These are phyloP conservation scores for Porpolomopsis calyptriformis DNA, from an alignment of 768 basidiomycete genomes.

Conservation along the genomic window DNA sequence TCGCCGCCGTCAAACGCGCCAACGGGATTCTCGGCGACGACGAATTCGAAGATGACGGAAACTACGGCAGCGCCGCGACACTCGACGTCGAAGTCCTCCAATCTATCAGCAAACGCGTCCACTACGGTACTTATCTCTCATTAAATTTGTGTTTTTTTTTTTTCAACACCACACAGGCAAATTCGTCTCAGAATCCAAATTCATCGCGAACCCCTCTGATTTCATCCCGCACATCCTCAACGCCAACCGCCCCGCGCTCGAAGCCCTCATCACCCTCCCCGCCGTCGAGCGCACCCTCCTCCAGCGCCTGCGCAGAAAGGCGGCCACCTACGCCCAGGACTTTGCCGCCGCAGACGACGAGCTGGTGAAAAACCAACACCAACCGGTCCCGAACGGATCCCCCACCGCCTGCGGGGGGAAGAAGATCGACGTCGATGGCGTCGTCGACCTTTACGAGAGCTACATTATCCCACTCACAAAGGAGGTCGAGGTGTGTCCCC, in stretches of 20 bases:
- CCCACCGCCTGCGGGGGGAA: no score
- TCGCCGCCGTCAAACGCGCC: constrained; percentile 56
- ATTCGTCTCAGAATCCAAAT: constrained; percentile 98
- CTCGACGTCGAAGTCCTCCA: constrained; percentile 96
- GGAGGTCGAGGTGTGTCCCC: constrained; percentile 78
- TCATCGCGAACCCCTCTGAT: constrained; percentile 69
- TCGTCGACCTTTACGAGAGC: constrained; percentile 87
- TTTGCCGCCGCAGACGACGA: constrained; percentile 61
- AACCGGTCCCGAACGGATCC: constrained; percentile 21
- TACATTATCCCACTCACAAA: constrained; percentile 97
- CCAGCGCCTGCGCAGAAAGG: constrained; percentile 76
- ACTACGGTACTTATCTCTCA: constrained; percentile 59
- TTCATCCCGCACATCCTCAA: constrained; percentile 89
- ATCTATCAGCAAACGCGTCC: constrained; percentile 94
- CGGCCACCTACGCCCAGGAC: constrained; percentile 69
- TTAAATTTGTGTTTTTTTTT: not conserved
- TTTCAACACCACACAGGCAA: constrained; percentile 53
- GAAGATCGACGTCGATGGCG: constrained; percentile 88
- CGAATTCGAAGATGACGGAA: constrained; percentile 87
- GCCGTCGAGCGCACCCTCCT: constrained; percentile 86
- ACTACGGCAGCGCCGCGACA: constrained; percentile 92
- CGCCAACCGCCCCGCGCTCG: constrained; percentile 68
- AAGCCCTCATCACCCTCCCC: constrained; percentile 90
- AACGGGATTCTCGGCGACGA: constrained; percentile 55
- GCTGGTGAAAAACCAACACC: not conserved